Evolutionary conservation across 352 stramenopile species (phyloP).

Genomic region (Phytophthora sansomeana): DNA sequence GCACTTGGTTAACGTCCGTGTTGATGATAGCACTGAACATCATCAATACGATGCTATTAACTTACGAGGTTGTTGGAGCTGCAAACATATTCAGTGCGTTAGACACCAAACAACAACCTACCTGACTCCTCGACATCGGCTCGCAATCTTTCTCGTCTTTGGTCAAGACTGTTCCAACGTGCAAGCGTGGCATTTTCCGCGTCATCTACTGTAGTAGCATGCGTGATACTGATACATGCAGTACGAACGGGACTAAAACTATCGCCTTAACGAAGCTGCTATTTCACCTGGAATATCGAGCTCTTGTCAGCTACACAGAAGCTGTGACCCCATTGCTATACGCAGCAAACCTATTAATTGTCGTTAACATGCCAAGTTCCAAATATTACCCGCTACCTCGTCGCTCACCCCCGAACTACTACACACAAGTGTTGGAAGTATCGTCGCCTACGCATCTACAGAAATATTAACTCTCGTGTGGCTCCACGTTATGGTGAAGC

Average conservation of each 20-base stretch:
- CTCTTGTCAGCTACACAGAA: neutral
- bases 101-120: too few relatives aligned
- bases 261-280: neutral
- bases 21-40: too few relatives aligned
- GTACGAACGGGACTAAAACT: neutral
- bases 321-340: neutral
- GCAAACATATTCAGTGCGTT: too few relatives aligned
- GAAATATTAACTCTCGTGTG: slow-evolving; percentile 19
- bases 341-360: neutral
- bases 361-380: neutral
- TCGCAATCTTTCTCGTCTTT: too few relatives aligned
- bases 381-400: too few relatives aligned
- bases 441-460: slow-evolving; percentile 2
- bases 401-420: slow-evolving; percentile 5
- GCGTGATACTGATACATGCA: too few relatives aligned
- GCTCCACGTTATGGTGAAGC: slow-evolving; percentile 20
- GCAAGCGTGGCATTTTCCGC: neutral
- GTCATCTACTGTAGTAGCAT: too few relatives aligned
- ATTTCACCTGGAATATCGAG: slow-evolving; percentile 1
- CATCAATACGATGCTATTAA: too few relatives aligned
- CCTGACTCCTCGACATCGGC: too few relatives aligned
- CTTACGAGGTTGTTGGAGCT: too few relatives aligned
- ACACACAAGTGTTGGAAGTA: slow-evolving; percentile 11
- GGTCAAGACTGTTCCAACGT: too few relatives aligned
- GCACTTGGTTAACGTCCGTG: too few relatives aligned